Evolutionary conservation across 2,329 filamentous ascomycete species (phyloP).

Genomic region (Bipolaris gigantea): DNA sequence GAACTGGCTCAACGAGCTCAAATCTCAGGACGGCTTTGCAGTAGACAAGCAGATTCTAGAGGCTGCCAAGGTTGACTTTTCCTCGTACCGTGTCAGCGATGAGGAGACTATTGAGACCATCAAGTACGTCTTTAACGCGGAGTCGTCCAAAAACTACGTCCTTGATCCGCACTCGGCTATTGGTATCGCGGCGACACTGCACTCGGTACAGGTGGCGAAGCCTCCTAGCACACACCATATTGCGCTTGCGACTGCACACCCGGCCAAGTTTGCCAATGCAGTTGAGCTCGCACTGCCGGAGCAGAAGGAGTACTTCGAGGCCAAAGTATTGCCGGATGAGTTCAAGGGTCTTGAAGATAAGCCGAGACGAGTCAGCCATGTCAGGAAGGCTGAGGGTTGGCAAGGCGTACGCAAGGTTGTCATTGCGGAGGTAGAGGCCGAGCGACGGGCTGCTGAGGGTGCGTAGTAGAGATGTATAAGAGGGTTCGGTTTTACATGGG

Average conservation of each 20-base stretch:
- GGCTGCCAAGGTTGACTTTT: slow-evolving; percentile 72
- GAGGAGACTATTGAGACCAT: slow-evolving; percentile 53
- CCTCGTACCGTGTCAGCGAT: slow-evolving; percentile 71
- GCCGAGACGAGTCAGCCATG: slow-evolving; percentile 71
- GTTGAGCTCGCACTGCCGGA: slow-evolving; percentile 77
- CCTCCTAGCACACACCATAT: slow-evolving; percentile 65
- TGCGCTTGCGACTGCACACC: slow-evolving; percentile 88
- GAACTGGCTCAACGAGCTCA: slow-evolving; percentile 77
- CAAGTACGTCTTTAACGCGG: slow-evolving; percentile 52
- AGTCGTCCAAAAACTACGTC: slow-evolving; percentile 64
- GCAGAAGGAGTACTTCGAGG: slow-evolving; percentile 74
- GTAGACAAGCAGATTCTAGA: slow-evolving; percentile 75
- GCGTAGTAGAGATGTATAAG: slow-evolving; percentile 12
- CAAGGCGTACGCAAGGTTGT: slow-evolving; percentile 75
- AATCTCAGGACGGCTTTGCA: slow-evolving; percentile 77
- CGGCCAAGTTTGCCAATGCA: slow-evolving; percentile 88
- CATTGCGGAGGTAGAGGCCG: slow-evolving; percentile 66
- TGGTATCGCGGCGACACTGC: slow-evolving; percentile 73
- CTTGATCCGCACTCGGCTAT: slow-evolving; percentile 93
- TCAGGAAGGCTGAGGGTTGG: slow-evolving; percentile 68
- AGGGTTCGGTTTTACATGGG: background rate
- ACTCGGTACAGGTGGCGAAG: slow-evolving; percentile 62
- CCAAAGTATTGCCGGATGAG: slow-evolving; percentile 76
- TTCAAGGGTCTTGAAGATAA: slow-evolving; percentile 77
- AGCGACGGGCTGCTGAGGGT: slow-evolving; percentile 37